phyloP scores from a whole-genome alignment of 176 grass and related monocot species.

The Musa schizocarpa region DNA sequence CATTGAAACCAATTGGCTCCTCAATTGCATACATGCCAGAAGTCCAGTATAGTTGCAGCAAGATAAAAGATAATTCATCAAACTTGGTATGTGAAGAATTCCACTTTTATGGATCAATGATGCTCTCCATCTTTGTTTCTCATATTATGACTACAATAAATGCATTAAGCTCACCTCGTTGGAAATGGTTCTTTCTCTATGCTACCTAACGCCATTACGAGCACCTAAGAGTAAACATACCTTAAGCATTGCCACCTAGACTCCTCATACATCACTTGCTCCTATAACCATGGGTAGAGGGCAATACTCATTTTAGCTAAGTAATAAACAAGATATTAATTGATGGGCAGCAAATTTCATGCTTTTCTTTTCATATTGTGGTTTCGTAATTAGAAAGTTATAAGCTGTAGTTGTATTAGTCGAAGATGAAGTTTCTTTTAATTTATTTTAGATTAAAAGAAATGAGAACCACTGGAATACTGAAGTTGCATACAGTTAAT shows the following conservation, averaged over 20 bases:
- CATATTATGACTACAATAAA: background rate
- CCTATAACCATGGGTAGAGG: background rate
- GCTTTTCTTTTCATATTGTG: background rate
- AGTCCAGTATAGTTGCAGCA: too few relatives aligned
- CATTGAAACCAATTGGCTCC: too few relatives aligned
- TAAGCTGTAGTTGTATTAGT: background rate
- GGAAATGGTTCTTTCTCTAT: background rate
- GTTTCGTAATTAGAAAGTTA: background rate
- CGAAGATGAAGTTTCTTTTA: too few relatives aligned
- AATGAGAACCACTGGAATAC: too few relatives aligned
- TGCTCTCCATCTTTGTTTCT: background rate
- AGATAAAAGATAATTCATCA: too few relatives aligned
- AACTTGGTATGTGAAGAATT: too few relatives aligned
- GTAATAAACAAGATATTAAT: background rate
- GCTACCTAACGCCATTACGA: background rate
- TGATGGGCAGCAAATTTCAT: too few relatives aligned
- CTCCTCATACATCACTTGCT: background rate
- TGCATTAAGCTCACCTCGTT: background rate
- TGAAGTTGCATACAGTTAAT: too few relatives aligned
- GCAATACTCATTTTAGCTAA: background rate
- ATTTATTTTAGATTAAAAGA: too few relatives aligned
- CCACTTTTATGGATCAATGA: too few relatives aligned
- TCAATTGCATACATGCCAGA: too few relatives aligned
- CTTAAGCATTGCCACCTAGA: background rate
- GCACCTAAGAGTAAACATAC: background rate